Evolutionary conservation across 2,329 filamentous ascomycete genomes (phyloP), one percentile per base, ranked within the genome.

Genomic region (Trichoderma atroviride): DNA sequence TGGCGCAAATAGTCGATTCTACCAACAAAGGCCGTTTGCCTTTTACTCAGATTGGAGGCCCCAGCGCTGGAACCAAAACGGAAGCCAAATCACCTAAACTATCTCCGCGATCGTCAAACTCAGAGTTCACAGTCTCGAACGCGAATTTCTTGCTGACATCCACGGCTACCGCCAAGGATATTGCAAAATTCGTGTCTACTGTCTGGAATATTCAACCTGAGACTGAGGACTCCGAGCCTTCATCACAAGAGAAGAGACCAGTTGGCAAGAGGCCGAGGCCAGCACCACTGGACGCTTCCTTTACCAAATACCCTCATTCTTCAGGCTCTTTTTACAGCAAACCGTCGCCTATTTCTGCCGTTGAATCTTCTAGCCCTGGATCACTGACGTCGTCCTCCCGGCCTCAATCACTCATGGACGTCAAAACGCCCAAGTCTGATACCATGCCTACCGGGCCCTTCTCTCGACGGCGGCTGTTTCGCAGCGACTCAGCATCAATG

Each of bases 111-210:
- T 74, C 77, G 11, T 74, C 74, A 14, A 55, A 43, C 52, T 73
- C 75, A 11, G 77, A 77, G 35, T 72, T 77, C 7, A 78, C 79
- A 0, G 81, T 86, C 31, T 83, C 84, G 0, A 84, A 84, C 68
- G 86, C 85, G 53, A 87, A 89, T 74, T 88, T 86, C 72, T 79
- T 89, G 11, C 80, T 90, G 29, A 84, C 86, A 0, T 86, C 85
- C 2, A 83, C 81, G 1, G 88, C 88, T 3, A 85, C 81, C 9
- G 83, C 85, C 16, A 74, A 79, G 4, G 87, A 90, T 72, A 84
- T 88, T 40, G 80, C 83, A 0, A 82, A 79, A 0, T 87, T 90
- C 70, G 80, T 89, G 35, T 82, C 83, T 0, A 81, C 82, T 0
- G 84, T 90, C 22, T 83, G 84, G 74, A 83, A 83, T 67, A 81